Evolutionary conservation across 352 stramenopile genomes (phyloP), one percentile per base, ranked within the genome.

Genomic region (Phytophthora citrophthora): DNA sequence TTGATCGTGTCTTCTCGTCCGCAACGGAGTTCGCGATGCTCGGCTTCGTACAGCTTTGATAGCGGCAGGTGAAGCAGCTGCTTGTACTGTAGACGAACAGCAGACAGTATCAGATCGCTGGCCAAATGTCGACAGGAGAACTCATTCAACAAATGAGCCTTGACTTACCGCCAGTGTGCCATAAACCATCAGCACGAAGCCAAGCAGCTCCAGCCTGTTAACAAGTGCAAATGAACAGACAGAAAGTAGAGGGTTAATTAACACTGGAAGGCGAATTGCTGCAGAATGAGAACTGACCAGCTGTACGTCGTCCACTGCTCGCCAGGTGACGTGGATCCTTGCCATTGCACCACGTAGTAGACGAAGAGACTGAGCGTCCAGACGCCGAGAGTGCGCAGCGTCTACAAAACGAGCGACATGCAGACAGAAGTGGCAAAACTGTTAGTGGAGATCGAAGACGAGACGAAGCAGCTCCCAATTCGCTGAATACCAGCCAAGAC

Each of bases 181-280:
- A 62, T 83, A 91, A 13, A 93, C 82, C 82, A 95, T 91, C 31
- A 93, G 63, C 23, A 85, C 64, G 65, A 94, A 93, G 45, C 86
- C 83, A 3, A 76, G 40, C 23, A 93, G 79, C 56, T 93, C 82
- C 54, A 95, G 57, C 80, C 79, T 91, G 61, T n/a, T 49, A 54
- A 64, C 4, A 32, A 44, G 63, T 20, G 15, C 27, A 45, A n/a
- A 4, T 20, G 48, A 12, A 48, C 27, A 15, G 9, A 34, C 2
- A 18, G 26, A 34, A 26, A 27, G 26, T 49, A n/a, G 7, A 34
- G 10, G 26, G 66, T 54, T 34, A 34, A 11, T 54, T 34, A 34
- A 11, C 29, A 13, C 29, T 10, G 67, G 15, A 55, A 54, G 15
- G 24, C 11, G 23, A n/a, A 52, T 44, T 12, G 24, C 4, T 4